Evolutionary conservation across 192 early-diverging fungal species (phyloP).

Genomic region (Backusella tarrabulga): DNA sequence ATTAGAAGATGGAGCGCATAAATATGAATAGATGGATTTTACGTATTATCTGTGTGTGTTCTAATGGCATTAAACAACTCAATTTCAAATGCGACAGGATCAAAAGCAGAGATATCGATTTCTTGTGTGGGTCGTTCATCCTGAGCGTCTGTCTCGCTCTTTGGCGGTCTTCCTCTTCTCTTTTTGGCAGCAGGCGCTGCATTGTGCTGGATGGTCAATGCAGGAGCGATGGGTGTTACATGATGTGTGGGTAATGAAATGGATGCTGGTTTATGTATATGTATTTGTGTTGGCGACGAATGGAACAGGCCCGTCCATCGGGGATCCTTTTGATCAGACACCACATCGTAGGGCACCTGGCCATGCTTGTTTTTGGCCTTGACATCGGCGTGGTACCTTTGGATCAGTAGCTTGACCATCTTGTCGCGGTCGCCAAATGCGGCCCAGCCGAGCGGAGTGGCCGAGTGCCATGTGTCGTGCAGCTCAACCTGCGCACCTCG

Average conservation of each 20-base stretch:
- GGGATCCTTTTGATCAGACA: conserved; percentile 55
- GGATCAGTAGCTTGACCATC: conserved; percentile 69
- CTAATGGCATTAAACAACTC: conserved; percentile 43
- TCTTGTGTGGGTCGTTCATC: conserved; percentile 7
- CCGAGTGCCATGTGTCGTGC: conserved; percentile 81
- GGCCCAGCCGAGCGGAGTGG: conserved; percentile 90
- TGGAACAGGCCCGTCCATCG: conserved; percentile 33
- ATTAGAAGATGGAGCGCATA: neutral
- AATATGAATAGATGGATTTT: neutral
- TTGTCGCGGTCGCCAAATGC: conserved; percentile 74
- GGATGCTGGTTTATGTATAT: neutral
- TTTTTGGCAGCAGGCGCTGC: neutral
- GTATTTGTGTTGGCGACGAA: neutral
- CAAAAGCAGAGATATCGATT: conserved; percentile 17
- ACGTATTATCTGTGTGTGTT: conserved; percentile 49
- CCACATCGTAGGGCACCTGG: conserved; percentile 80
- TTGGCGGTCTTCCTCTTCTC: conserved; percentile 27
- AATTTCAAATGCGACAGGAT: conserved; percentile 31
- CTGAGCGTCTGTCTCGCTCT: conserved; percentile 20
- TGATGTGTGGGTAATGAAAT: no score
- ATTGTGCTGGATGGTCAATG: neutral
- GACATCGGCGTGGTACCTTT: conserved; percentile 72
- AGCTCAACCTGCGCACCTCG: conserved; percentile 78
- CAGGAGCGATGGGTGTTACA: neutral
- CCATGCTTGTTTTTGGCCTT: conserved; percentile 73